phyloP scores from a whole-genome alignment of 345 rosid species.

The Ceriops zippeliana region DNA sequence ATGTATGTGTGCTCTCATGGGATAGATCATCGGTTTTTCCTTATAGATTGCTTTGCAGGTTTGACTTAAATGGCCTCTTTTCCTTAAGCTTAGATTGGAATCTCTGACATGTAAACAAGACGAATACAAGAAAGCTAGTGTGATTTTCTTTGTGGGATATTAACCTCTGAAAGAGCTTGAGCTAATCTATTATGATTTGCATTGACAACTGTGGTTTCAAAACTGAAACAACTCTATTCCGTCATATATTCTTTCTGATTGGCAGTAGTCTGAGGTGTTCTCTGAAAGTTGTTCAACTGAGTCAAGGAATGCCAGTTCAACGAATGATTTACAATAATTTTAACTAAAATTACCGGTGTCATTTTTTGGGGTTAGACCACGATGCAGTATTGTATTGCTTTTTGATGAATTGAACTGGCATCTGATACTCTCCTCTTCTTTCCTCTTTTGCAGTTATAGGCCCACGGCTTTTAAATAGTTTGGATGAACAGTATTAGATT shows the following conservation, averaged over 20 bases:
- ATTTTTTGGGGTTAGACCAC: too few species aligned
- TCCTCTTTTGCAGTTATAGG: conserved; percentile 23
- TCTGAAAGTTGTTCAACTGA: too few species aligned
- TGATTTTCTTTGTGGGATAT: background rate
- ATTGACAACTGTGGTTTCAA: too few species aligned
- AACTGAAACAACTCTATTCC: too few species aligned
- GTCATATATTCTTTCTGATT: too few species aligned
- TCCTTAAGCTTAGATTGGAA: background rate
- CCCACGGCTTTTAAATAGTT: conserved; percentile 20
- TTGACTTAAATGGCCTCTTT: background rate
- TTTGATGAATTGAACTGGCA: background rate
- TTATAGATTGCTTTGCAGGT: background rate
- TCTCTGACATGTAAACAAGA: background rate
- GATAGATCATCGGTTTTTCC: conserved; percentile 26
- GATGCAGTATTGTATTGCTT: background rate
- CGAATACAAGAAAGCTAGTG: too few species aligned
- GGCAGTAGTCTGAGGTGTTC: too few species aligned
- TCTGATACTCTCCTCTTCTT: background rate
- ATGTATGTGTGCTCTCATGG: conserved; percentile 1
- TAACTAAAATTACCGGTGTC: too few species aligned
- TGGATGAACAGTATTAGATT: conserved; percentile 34
- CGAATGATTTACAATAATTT: too few species aligned
- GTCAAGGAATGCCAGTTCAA: too few species aligned
- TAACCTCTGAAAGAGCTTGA: too few species aligned
- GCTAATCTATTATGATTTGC: too few species aligned